Base-by-base conservation (phyloP, 495 filamentous ascomycete genomes). In the Penicillium egyptiacum region DNA sequence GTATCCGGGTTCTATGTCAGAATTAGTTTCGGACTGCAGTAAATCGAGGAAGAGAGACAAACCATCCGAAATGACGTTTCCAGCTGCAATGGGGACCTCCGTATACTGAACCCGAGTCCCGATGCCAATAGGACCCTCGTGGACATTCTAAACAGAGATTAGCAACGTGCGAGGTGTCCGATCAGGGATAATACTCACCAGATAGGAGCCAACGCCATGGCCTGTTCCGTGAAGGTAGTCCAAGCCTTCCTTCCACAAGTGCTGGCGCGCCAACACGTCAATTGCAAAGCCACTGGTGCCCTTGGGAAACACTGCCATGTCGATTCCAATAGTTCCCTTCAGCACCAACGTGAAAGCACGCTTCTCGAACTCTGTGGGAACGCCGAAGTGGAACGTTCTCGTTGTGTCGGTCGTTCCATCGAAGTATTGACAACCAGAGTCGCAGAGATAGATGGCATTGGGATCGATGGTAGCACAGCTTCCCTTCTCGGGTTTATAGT, bases 331-430 rank as follows among this genome's bases (percentile, higher is more conserved):
- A 63, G 96, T 84, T n/a, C 95, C 95, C 74, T 98, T 98, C 17
- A 99, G 79, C 0, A 98, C 95, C 12, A 99, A 80, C 11, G 95
- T 99, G 70, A 96, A 98, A 8, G 95, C 87, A 69, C 91, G 91
- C 61, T 83, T 88, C 71, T 99, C 92, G 64, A 91, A 87, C 14
- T 86, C 84, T 1, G 88, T 91, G 9, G 95, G 95, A 17, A 86
- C 77, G 28, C 91, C 88, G 67, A 98, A 98, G 61, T 99, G 95
- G 40, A 96, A 78, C 0, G 95, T 99, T 14, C 95, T 82, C 5
- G 95, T 99, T 5, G 90, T 93, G 69, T 99, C 95, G 0, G 95
- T 99, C 1, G 95, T 99, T 50, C 95, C 95, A 72, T 99, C 95
- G 12, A 88, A 78, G 60, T 92, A 99, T 71, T 99, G 95, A 20